A percentile compares a stretch with the other conserved stretches of the same genome.
Evolutionary conservation across 306 rosid genomes (phyloP).

Genomic region (Begonia masoniana): DNA sequence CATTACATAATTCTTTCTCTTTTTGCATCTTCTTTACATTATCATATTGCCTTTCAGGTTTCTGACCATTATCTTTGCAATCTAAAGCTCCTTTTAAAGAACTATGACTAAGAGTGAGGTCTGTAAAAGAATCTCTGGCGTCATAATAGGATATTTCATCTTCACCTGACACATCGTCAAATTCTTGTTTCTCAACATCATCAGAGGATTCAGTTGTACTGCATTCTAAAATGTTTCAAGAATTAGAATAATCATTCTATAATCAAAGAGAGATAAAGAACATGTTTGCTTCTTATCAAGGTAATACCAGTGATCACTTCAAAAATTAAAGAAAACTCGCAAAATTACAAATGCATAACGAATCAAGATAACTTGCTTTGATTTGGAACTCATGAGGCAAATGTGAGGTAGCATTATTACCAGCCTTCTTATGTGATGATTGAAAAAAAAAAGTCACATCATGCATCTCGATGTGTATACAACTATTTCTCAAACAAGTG

Average conservation of each 20-base stretch:
- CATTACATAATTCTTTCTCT: constrained; percentile 18
- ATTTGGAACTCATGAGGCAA: too few species aligned
- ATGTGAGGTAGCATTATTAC: too few species aligned
- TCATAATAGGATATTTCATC: constrained; percentile 71
- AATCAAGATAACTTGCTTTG: too few species aligned
- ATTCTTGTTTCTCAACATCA: constrained; percentile 80
- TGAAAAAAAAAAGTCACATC: too few species aligned
- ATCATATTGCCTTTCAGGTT: constrained; percentile 20
- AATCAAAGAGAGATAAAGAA: constrained; percentile 10
- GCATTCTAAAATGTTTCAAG: constrained; percentile 43
- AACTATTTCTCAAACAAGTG: too few species aligned
- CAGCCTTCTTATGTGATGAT: too few species aligned
- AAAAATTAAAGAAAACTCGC: too few species aligned
- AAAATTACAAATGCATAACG: too few species aligned
- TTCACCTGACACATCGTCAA: constrained; percentile 82
- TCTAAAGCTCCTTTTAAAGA: constrained; percentile 21
- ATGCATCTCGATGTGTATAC: too few species aligned
- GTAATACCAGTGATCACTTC: too few species aligned
- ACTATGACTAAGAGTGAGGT: constrained; percentile 32
- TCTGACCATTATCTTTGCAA: constrained; percentile 20
- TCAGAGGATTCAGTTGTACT: constrained; percentile 90
- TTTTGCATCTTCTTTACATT: constrained; percentile 29
- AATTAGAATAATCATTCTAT: constrained; percentile 1
- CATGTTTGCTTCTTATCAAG: not conserved
- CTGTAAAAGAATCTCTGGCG: constrained; percentile 56